Base-by-base conservation (phyloP, 441 rosid species). In the Viola pubescens region DNA sequence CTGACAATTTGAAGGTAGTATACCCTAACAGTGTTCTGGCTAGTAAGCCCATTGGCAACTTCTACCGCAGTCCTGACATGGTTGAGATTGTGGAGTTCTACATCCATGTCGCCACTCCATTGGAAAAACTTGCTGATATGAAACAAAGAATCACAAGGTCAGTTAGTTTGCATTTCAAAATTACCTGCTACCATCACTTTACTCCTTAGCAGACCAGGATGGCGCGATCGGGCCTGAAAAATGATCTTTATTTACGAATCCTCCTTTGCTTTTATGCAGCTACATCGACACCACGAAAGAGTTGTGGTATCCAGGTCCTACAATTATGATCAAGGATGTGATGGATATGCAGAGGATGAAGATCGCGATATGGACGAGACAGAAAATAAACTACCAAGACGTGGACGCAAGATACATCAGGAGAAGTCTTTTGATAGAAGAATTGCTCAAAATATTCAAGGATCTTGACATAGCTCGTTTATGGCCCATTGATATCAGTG, bases 51-150 rank as follows among this genome's bases (percentile, higher is more conserved):
- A 87, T 89, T 16, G 69, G 81, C 11, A 89, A 89, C 76, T 86
- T 46, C 66, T 77, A 85, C 47, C 88, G 92, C 0, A 89, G 97
- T 64, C 95, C 95, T 0, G 95, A 85, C 54, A 89, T 89, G 97
- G 83, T 81, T 26, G 97, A 89, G 6, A 74, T 63, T 3, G 60
- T 89, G 2, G 81, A 78, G 54, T 89, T 84, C 77, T 74, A 42
- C 45, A 50, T 89, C 75, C 95, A 87, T 12, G 41, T 87, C 4
- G 63, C 86, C 1, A 85, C 95, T 59, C 94, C 95, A 0, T 63
- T 76, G 0, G 95, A 90, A 58, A 87, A 81, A 63, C 62, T 85
- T 40, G 78, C 77, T 37, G 44, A 64, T 19, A 72, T 90, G 65
- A 83, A 66, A 62, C 89, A 87, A 13, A 75, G 74, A 70, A 84